Evolutionary conservation across 202 grass and related monocot genomes (phyloP).

Genomic region (Miscanthus sacchariflorus): DNA sequence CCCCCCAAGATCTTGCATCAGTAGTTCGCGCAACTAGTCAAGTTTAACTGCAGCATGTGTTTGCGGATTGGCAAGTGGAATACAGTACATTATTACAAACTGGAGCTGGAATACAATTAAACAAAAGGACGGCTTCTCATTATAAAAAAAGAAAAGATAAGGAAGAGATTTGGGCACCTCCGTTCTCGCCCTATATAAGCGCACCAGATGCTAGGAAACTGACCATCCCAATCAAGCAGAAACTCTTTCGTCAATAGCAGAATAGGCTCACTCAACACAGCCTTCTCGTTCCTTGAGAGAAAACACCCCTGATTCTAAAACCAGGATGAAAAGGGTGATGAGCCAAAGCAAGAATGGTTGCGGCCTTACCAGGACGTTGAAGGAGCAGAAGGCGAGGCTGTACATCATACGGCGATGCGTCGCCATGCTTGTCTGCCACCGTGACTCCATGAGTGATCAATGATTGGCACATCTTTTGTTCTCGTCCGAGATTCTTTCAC

Average conservation of each 20-base stretch:
- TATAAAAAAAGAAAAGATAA: not conserved
- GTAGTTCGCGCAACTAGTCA: constrained; percentile 26
- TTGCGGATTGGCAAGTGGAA: not conserved
- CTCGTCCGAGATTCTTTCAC: not conserved
- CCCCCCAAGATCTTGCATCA: constrained; percentile 39
- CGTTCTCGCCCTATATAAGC: constrained; percentile 42
- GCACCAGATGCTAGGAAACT: not conserved
- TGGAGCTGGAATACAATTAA: constrained; percentile 28
- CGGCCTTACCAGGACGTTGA: constrained; percentile 46
- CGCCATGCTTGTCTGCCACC: constrained; percentile 62
- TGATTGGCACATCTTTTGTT: not conserved
- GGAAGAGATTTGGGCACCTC: not conserved
- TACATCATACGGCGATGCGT: constrained; percentile 67
- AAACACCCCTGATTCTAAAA: not conserved
- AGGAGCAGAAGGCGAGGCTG: constrained; percentile 60
- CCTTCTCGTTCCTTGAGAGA: constrained; percentile 14
- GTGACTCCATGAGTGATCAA: constrained; percentile 35
- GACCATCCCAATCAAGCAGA: constrained; percentile 3
- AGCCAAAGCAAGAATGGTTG: constrained; percentile 48
- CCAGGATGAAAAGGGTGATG: constrained; percentile 44
- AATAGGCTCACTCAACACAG: not conserved
- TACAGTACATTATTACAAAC: not conserved
- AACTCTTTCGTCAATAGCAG: not conserved
- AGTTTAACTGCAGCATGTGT: constrained; percentile 38
- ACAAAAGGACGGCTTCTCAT: not conserved